Base-by-base conservation (phyloP, 2,329 filamentous ascomycete genomes). In the Colletotrichum destructivum region DNA sequence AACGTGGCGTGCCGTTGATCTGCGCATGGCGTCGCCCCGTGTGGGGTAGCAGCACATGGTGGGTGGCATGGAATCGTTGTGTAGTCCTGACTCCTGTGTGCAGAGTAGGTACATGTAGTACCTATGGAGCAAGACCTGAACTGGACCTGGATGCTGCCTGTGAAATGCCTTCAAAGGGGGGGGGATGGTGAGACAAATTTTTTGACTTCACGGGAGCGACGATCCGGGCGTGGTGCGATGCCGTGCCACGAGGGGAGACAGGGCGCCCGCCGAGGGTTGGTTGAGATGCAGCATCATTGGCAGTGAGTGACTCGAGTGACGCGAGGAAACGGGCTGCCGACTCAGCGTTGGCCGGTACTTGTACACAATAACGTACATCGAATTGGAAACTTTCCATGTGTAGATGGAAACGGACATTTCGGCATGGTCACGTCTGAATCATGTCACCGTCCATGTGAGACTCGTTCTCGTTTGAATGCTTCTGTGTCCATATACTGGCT, bases 221-320 rank as follows among this genome's bases (percentile, higher is more conserved):
- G 38, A 54, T 63, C 35, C 35, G 7, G 61, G 44, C 31, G 35
- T 35, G 9, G 31, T 42, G 35, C 26, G 46, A 15, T 54, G 35
- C 54, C 57, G n/a, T 46, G 15, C 61, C n/a, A 47, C 23, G 66
- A 65, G 46, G 12, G 2, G 56, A 16, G 44, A 26, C 6, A 31
- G 31, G 31, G 31, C 31, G 31, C 4, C 31, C 11, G 31, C 31
- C 15, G 38, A 44, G 49, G 31, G 9, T 35, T 46, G 44, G 51
- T 2, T 16, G 31, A 42, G 11, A 7, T 49, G 35, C 12, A 44
- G 40, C 23, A 47, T 56, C 47, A 63, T 63, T 54, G 47, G 61
- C 21, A 12, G 46, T 40, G 35, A 8, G 46, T 26, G 35, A 8
- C 7, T 42, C 21, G 47, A 54, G 35, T 54, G 21, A n/a, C 47